Percentiles rank a stretch among this genome's conserved stretches.
Conservation (phyloP, 805 yeast species). For the Brettanomyces bruxellensis region DNA sequence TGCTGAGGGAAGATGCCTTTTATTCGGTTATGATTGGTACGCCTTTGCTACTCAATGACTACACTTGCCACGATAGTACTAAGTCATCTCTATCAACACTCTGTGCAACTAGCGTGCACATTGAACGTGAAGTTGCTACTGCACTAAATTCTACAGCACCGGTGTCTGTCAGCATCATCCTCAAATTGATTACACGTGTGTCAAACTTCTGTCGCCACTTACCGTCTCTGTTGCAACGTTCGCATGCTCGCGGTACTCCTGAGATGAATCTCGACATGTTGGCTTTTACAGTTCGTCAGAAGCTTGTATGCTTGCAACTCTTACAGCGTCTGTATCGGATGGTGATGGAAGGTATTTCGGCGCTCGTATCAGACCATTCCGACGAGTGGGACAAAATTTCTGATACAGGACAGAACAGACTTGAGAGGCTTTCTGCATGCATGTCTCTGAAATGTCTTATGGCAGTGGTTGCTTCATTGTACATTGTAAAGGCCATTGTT, state of each 20-base stretch:
- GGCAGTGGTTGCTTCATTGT: constrained; percentile 3
- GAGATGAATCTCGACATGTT: not conserved
- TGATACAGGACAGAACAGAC: not conserved
- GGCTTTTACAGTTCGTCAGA: not conserved
- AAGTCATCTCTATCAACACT: not conserved
- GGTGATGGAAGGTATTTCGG: not conserved
- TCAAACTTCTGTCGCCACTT: not conserved
- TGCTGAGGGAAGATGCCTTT: constrained; percentile 6
- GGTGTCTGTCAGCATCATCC: not conserved
- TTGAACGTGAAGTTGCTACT: not conserved
- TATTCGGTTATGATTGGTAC: constrained; percentile 5
- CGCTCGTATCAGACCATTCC: not conserved
- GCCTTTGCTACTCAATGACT: constrained; percentile 9
- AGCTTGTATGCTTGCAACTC: not conserved
- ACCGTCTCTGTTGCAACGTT: not conserved
- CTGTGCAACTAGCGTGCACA: not conserved
- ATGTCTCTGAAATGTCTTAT: not conserved
- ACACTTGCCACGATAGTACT: constrained; percentile 5
- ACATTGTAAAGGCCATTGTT: constrained; percentile 4
- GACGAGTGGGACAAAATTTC: not conserved
- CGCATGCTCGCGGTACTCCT: not conserved
- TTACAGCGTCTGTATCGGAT: not conserved
- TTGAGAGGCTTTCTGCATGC: not conserved
- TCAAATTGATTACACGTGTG: not conserved
- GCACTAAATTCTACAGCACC: not conserved